Conservation (phyloP, 352 stramenopile genomes). For the Thraustotheca clavata region DNA sequence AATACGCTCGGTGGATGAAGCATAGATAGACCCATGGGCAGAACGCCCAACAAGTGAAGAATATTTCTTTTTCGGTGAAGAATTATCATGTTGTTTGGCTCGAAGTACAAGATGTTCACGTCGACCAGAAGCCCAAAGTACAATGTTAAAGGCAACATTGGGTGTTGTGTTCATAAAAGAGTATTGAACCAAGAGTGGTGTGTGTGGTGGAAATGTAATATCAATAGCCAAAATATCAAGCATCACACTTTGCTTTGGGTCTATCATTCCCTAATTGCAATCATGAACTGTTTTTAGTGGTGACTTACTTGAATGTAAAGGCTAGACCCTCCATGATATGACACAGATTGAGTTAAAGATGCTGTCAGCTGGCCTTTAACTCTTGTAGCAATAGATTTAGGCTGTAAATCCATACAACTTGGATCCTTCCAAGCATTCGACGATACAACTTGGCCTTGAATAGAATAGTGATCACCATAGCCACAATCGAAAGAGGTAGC, state of each 20-base stretch:
- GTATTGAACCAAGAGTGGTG: constrained; percentile 1
- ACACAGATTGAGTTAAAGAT: not conserved
- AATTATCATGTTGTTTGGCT: too few species aligned
- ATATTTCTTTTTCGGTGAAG: not conserved
- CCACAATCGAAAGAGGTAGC: constrained; percentile 8
- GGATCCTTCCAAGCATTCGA: not conserved
- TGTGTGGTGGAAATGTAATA: not conserved
- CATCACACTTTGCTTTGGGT: not conserved
- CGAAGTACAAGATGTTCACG: constrained; percentile 3
- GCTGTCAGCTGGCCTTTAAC: not conserved
- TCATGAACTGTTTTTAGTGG: not conserved
- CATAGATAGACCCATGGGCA: not conserved
- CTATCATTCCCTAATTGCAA: not conserved
- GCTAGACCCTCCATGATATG: constrained; percentile 12
- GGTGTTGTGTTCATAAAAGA: not conserved
- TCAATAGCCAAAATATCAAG: constrained; percentile 5
- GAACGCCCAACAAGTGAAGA: constrained; percentile 12
- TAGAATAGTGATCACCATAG: not conserved
- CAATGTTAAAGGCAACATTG: constrained; percentile 3
- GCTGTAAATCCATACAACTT: constrained; percentile 1
- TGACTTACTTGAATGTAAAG: not conserved
- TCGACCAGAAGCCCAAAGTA: not conserved
- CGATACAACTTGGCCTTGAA: constrained; percentile 1
- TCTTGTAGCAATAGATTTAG: not conserved
- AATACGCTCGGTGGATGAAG: not conserved